Percentiles rank a stretch among this genome's conserved stretches.
Conservation (phyloP, 495 filamentous ascomycete genomes). For the Hypoxylon subgilvum region DNA sequence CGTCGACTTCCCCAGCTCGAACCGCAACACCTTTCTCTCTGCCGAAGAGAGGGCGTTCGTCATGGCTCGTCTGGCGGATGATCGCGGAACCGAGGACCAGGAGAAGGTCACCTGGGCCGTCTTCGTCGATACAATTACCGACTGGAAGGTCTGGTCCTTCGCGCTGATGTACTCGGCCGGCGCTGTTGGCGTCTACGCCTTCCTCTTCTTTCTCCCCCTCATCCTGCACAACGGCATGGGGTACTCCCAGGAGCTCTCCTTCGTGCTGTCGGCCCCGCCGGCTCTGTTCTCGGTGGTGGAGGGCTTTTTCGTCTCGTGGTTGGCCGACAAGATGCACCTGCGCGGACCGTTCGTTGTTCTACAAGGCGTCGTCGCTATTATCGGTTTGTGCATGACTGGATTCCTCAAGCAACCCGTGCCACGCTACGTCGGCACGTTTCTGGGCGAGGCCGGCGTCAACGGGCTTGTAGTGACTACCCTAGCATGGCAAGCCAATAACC, state of each 20-base stretch:
- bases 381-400: slow-evolving; percentile 61
- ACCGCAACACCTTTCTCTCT: slow-evolving; percentile 54
- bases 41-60: slow-evolving; percentile 56
- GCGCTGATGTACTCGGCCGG: slow-evolving; percentile 55
- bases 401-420: slow-evolving; percentile 54
- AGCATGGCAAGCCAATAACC: slow-evolving; percentile 69
- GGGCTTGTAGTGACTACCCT: slow-evolving; percentile 61
- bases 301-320: slow-evolving; percentile 51
- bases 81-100: slow-evolving; percentile 56
- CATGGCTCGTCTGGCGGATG: slow-evolving; percentile 60
- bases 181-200: slow-evolving; percentile 55
- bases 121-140: slow-evolving; percentile 39
- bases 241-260: slow-evolving; percentile 48
- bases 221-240: slow-evolving; percentile 58
- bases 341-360: slow-evolving; percentile 61
- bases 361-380: slow-evolving; percentile 56
- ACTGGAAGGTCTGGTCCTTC: slow-evolving; percentile 51
- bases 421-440: slow-evolving; percentile 65
- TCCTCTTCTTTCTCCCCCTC: slow-evolving; percentile 59
- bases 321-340: slow-evolving; percentile 60
- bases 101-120: slow-evolving; percentile 45
- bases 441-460: slow-evolving; percentile 60
- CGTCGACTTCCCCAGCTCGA: slow-evolving; percentile 64
- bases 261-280: slow-evolving; percentile 68
- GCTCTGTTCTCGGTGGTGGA: slow-evolving; percentile 71